phyloP scores from a whole-genome alignment of 1,284 basidiomycete genomes.

The Hymenochaete sp. region DNA sequence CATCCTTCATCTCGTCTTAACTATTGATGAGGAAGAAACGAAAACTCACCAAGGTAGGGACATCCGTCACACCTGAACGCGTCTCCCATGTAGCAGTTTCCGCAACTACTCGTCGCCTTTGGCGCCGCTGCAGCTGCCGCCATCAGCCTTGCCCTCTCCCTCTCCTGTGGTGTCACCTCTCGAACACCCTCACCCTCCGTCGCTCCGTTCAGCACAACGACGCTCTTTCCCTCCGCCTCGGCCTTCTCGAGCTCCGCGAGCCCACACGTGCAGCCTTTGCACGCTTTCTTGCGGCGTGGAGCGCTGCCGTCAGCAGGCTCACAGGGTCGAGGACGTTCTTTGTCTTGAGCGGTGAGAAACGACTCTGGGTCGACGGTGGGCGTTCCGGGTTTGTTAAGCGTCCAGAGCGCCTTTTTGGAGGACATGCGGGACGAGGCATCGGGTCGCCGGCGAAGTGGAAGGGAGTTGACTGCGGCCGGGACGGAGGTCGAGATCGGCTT shows the following conservation, averaged over 20 bases:
- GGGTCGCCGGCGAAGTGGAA: conserved; percentile 31
- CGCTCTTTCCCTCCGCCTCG: conserved; percentile 40
- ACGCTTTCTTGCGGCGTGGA: conserved; percentile 77
- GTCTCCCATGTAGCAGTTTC: conserved; percentile 97
- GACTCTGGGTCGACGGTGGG: conserved; percentile 70
- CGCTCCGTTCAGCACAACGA: conserved; percentile 53
- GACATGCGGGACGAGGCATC: conserved; percentile 21
- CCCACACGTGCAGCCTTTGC: conserved; percentile 91
- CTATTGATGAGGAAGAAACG: conserved; percentile 8
- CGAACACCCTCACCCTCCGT: conserved; percentile 34
- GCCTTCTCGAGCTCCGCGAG: conserved; percentile 86
- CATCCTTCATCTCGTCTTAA: conserved; percentile 9
- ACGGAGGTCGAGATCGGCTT: conserved; percentile 28
- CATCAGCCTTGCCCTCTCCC: conserved; percentile 51
- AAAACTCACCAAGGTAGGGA: conserved; percentile 82
- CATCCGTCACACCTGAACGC: conserved; percentile 95
- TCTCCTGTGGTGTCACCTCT: conserved; percentile 48
- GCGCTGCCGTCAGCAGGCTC: conserved; percentile 43
- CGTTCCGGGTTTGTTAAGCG: conserved; percentile 42
- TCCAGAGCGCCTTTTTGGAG: conserved; percentile 74
- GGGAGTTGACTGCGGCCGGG: background rate
- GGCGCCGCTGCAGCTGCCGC: conserved; percentile 60
- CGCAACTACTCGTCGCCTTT: conserved; percentile 92
- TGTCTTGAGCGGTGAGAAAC: conserved; percentile 67
- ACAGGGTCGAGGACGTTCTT: conserved; percentile 56